phyloP scores from a whole-genome alignment of 2,329 filamentous ascomycete species.

The Ceratocystis variospora region DNA sequence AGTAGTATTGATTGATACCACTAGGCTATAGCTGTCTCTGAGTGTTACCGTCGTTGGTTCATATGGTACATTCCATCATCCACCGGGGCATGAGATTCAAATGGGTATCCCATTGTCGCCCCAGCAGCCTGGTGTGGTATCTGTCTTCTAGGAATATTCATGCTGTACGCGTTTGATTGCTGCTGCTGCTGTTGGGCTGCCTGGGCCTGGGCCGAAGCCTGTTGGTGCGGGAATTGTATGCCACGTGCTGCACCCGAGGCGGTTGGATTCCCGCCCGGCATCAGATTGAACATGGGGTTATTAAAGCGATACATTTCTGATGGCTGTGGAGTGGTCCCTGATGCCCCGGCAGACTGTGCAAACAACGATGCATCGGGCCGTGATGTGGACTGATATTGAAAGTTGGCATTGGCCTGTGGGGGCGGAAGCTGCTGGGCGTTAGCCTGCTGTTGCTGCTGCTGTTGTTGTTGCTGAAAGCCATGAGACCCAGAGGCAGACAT shows the following conservation, averaged over 20 bases:
- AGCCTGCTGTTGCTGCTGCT: constrained; percentile 7
- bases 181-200: constrained; percentile 12
- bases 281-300: constrained; percentile 4
- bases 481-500: constrained; percentile 9
- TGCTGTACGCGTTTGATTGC: background rate
- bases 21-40: background rate
- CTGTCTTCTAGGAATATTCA: background rate
- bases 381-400: constrained; percentile 6
- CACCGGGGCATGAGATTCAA: constrained; percentile 9
- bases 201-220: constrained; percentile 8
- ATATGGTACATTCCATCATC: constrained; percentile 11
- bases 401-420: constrained; percentile 2
- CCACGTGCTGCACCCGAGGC: background rate
- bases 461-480: constrained; percentile 1
- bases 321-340: constrained; percentile 5
- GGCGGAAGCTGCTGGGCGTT: constrained; percentile 7
- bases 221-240: constrained; percentile 12
- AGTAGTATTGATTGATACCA: background rate
- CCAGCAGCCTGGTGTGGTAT: constrained; percentile 5
- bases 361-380: constrained; percentile 10
- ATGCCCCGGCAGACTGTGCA: constrained; percentile 1
- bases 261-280: background rate
- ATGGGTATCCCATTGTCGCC: constrained; percentile 3
- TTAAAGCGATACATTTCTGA: constrained; percentile 2
- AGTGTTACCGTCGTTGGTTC: background rate